Evolutionary conservation across 208 protist genomes (phyloP), one percentile per base, ranked within the genome.

Genomic region (Trypanosoma mega): DNA sequence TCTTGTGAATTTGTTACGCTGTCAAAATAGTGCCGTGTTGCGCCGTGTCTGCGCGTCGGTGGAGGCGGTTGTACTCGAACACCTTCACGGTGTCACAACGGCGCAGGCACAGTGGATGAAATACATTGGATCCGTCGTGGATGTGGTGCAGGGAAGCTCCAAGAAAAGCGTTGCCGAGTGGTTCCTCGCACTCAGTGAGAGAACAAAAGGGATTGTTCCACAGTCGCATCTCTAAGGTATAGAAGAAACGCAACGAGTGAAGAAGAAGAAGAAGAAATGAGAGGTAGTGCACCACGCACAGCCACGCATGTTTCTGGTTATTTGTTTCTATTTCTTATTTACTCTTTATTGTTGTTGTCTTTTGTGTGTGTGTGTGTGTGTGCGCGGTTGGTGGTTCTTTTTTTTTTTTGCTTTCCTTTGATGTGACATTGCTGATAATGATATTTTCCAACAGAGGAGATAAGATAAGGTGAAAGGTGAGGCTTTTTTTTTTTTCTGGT

Each of bases 21-120:
- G 87, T 66, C 71, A 53, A 9, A 78, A 68, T 36, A 76, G 54
- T 20, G 46, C 76, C 21, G 80, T 91, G n/a, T 58, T 91, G 39
- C 76, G 82, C 58, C 81, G 87, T 9, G 87, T 94, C 26, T 91
- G 83, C 37, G 84, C 83, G 27, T 94, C 87, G 2, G 74, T 94
- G 11, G 83, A 94, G 73, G 78, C 84, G 26, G 72, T 94, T 9
- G 55, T 81, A 55, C 58, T 90, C 55, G 83, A 94, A 50, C 81
- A 94, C 52, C 64, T 94, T 18, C 74, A 69, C 16, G 74, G 74
- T 41, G 72, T 80, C 1, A 71, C 67, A 14, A 63, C 48, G 18
- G 51, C 80, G 12, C 82, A 88, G 61, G 44, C 64, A 34, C 74
- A 87, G 49, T 84, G 84, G 30, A 69, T 90, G 26, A 85, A 90